phyloP scores from a whole-genome alignment of 495 filamentous ascomycete species.

The Cudoniella acicularis region DNA sequence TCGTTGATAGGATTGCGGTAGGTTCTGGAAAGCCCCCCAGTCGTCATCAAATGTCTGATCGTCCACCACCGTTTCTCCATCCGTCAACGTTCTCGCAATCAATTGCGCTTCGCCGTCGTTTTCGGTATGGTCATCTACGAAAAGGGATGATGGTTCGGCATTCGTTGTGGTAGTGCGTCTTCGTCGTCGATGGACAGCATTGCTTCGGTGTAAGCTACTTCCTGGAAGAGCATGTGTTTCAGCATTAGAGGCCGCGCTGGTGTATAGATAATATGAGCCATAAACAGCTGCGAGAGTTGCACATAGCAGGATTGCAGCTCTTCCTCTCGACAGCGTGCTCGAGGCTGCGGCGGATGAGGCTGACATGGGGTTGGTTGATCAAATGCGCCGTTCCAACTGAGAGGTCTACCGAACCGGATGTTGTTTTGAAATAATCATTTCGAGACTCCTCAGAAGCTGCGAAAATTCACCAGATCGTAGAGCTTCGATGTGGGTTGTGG shows the following conservation, averaged over 20 bases:
- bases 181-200: conserved; percentile 49
- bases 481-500: not conserved
- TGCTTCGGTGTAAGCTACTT: conserved; percentile 49
- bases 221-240: conserved; percentile 4
- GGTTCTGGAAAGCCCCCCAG: conserved; percentile 38
- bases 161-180: conserved; percentile 23
- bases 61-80: conserved; percentile 56
- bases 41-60: conserved; percentile 56
- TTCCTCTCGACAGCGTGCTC: conserved; percentile 22
- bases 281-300: conserved; percentile 13
- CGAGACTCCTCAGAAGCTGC: not conserved
- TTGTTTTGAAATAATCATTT: not conserved
- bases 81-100: conserved; percentile 37
- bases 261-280: conserved; percentile 15
- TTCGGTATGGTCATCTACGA: conserved; percentile 35
- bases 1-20: conserved; percentile 37
- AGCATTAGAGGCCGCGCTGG: not conserved
- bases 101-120: conserved; percentile 41
- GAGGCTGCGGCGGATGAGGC: conserved; percentile 27
- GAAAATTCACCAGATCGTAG: not conserved
- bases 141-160: conserved; percentile 5
- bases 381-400: too few relatives aligned
- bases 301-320: conserved; percentile 13
- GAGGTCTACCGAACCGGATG: not conserved
- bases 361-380: conserved; percentile 26